These are phyloP conservation scores for Golubevia sp. DNA, from an alignment of 1,284 basidiomycete genomes.

Conservation along the genomic window DNA sequence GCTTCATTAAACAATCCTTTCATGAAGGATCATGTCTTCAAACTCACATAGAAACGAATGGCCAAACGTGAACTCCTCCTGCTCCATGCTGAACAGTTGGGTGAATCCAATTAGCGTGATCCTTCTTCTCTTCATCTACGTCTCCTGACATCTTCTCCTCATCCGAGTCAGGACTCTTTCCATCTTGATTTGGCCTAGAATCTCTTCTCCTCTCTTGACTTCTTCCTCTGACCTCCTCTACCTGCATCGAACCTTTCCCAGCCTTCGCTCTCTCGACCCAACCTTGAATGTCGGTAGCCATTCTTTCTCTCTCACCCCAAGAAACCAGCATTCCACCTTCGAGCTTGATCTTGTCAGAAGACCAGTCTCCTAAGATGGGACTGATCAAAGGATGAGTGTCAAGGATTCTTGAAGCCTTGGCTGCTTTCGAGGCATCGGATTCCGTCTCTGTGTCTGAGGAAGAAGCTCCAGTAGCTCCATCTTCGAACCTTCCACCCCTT, in stretches of 20 bases:
- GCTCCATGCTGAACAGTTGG: slow-evolving; percentile 45
- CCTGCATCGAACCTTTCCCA: not conserved
- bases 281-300: slow-evolving; percentile 47
- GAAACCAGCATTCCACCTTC: slow-evolving; percentile 38
- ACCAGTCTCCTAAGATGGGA: slow-evolving; percentile 52
- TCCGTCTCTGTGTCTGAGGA: not conserved
- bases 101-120: slow-evolving; percentile 24
- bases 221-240: not conserved
- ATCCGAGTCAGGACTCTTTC: not conserved
- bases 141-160: not conserved
- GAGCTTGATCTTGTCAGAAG: slow-evolving; percentile 19
- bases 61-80: slow-evolving; percentile 57
- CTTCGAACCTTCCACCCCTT: not conserved
- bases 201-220: not conserved
- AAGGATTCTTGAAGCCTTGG: slow-evolving; percentile 16
- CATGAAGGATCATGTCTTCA: not conserved
- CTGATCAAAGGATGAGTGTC: slow-evolving; percentile 40
- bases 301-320: slow-evolving; percentile 50
- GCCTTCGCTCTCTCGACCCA: slow-evolving; percentile 33
- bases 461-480: not conserved
- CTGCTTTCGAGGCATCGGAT: slow-evolving; percentile 5
- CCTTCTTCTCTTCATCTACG: slow-evolving; percentile 4
- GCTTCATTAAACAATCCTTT: not conserved
- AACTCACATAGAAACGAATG: slow-evolving; percentile 44
- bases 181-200: not conserved